Percentiles rank a stretch among this genome's conserved stretches.
These are phyloP conservation scores for Danielozyma ontarioensis DNA, from an alignment of 805 yeast genomes.

Conservation along the genomic window DNA sequence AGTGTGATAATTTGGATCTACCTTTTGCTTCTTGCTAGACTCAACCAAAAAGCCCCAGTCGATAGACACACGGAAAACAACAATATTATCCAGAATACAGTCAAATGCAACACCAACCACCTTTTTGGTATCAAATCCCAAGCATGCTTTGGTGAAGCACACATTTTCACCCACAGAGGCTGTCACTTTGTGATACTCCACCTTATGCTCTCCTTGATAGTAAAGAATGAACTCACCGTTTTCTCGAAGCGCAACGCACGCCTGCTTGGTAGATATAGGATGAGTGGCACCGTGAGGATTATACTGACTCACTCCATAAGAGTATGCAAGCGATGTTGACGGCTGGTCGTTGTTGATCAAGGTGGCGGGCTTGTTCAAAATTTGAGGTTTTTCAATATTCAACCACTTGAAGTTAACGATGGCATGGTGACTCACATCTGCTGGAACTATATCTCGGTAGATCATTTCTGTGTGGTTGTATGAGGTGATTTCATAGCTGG, in stretches of 20 bases:
- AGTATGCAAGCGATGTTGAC: slow-evolving; percentile 22
- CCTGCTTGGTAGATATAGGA: slow-evolving; percentile 64
- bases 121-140: slow-evolving; percentile 48
- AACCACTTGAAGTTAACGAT: slow-evolving; percentile 65
- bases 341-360: slow-evolving; percentile 15
- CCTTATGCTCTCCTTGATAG: slow-evolving; percentile 60
- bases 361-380: slow-evolving; percentile 55
- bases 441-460: slow-evolving; percentile 33
- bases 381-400: slow-evolving; percentile 61
- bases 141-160: slow-evolving; percentile 32
- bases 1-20: slow-evolving; percentile 46
- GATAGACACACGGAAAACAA: slow-evolving; percentile 37
- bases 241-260: slow-evolving; percentile 59
- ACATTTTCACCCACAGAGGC: slow-evolving; percentile 2
- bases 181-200: slow-evolving; percentile 45
- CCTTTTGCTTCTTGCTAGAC: slow-evolving; percentile 42
- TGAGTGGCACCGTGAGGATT: slow-evolving; percentile 60
- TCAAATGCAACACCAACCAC: slow-evolving; percentile 41
- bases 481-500: slow-evolving; percentile 39
- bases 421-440: slow-evolving; percentile 11
- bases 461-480: slow-evolving; percentile 45
- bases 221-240: slow-evolving; percentile 57
- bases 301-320: slow-evolving; percentile 56
- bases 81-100: slow-evolving; percentile 27
- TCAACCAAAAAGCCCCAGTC: slow-evolving; percentile 54